Percentiles rank a stretch among this genome's conserved stretches.
Conservation (phyloP, 305 asterid species). For the Solanum hybrid region DNA sequence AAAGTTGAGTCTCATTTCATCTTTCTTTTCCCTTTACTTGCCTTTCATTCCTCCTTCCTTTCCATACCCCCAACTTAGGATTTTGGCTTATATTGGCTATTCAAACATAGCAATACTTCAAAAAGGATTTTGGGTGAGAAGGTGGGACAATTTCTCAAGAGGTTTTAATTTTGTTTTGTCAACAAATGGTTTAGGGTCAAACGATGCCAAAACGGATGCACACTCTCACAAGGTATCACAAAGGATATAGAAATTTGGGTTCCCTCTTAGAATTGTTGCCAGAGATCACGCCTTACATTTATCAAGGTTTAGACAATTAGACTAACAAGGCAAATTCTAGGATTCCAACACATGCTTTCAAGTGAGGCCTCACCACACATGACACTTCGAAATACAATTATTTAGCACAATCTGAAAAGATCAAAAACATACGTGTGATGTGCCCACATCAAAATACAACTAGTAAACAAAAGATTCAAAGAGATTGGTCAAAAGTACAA, state of each 20-base stretch:
- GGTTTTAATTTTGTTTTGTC: background rate
- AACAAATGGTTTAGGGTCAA: background rate
- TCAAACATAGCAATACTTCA: background rate
- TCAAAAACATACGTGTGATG: too few relatives aligned
- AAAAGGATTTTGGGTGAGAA: background rate
- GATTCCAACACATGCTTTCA: background rate
- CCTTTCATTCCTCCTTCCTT: background rate
- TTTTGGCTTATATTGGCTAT: background rate
- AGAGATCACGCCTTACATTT: background rate
- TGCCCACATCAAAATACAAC: background rate
- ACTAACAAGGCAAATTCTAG: background rate
- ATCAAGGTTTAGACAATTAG: background rate
- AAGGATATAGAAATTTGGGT: background rate
- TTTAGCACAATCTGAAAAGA: background rate
- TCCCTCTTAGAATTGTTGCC: background rate
- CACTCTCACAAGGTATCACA: background rate
- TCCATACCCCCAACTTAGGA: background rate
- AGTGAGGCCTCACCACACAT: background rate
- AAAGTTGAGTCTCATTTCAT: background rate
- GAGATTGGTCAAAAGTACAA: background rate
- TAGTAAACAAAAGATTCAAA: background rate
- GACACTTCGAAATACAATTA: too few relatives aligned
- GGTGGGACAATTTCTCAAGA: background rate
- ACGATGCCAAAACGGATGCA: background rate
- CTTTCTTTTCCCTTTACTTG: background rate